Percentiles rank a stretch among this genome's conserved stretches.
Conservation (phyloP, 345 rosid genomes). For the Moringa oleifera region DNA sequence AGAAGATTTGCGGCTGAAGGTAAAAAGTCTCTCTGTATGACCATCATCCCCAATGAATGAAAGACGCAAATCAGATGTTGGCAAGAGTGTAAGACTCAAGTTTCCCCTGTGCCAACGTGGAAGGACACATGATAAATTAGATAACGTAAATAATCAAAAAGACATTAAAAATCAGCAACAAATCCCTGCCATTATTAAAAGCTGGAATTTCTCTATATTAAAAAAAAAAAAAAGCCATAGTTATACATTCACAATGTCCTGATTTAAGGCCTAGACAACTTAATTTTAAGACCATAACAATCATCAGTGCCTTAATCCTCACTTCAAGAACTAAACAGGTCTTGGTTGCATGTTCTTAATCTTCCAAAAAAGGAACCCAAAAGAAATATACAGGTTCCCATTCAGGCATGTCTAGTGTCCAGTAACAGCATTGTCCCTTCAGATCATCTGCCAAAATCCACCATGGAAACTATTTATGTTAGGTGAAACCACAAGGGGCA, state of each 20-base stretch:
- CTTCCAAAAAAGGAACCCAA: background rate
- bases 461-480: background rate
- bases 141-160: background rate
- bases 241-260: background rate
- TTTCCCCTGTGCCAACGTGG: slow-evolving; percentile 59
- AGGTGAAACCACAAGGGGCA: too few species aligned
- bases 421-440: background rate
- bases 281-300: too few species aligned
- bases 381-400: background rate
- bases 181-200: background rate
- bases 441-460: background rate
- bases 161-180: background rate
- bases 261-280: background rate
- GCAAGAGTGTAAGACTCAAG: slow-evolving; percentile 68
- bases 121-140: slow-evolving; percentile 1
- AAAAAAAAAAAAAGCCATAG: too few species aligned
- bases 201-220: too few species aligned
- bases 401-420: background rate
- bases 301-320: too few species aligned
- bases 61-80: slow-evolving; percentile 80
- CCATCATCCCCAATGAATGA: slow-evolving; percentile 86
- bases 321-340: too few species aligned
- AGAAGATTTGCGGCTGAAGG: slow-evolving; percentile 44
- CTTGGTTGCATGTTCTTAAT: background rate
- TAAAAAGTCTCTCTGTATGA: slow-evolving; percentile 55